These are phyloP conservation scores for Clavaria fumosa DNA, from an alignment of 768 basidiomycete species.

Conservation along the genomic window DNA sequence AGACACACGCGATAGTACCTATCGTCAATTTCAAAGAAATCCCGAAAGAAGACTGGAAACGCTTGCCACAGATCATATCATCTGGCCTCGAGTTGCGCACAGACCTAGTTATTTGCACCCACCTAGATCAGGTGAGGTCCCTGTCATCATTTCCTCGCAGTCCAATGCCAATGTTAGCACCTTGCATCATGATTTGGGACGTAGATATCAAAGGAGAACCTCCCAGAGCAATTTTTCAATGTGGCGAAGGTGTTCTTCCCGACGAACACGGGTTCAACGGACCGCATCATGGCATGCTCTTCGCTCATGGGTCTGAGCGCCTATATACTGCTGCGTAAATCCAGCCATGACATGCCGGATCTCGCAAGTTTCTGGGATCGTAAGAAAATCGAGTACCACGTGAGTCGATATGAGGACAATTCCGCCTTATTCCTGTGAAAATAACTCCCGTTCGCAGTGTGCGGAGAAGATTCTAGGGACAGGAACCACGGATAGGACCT, in stretches of 20 bases:
- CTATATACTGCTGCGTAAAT: neutral
- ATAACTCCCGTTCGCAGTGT: neutral
- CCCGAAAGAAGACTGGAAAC: constrained; percentile 3
- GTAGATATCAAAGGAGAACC: neutral
- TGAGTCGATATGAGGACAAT: neutral
- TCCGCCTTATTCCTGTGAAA: neutral
- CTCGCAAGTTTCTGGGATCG: neutral
- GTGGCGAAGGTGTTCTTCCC: constrained; percentile 2
- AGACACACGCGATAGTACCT: constrained; percentile 1
- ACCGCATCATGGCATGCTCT: constrained; percentile 3
- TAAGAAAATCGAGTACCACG: neutral
- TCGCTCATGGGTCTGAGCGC: neutral
- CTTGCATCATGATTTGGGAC: too few species aligned
- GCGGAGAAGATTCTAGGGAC: neutral
- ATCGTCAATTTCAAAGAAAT: constrained; percentile 4
- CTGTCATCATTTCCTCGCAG: too few species aligned
- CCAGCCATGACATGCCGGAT: neutral
- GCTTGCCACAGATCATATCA: constrained; percentile 1
- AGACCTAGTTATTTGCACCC: constrained; percentile 1
- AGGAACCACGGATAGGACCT: neutral
- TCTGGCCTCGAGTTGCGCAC: neutral
- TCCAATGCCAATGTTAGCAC: too few species aligned
- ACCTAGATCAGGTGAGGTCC: constrained; percentile 2
- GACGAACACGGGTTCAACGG: neutral
- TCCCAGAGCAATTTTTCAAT: neutral